Conservation (phyloP, 495 filamentous ascomycete genomes). For the Achaetomiella virescens region DNA sequence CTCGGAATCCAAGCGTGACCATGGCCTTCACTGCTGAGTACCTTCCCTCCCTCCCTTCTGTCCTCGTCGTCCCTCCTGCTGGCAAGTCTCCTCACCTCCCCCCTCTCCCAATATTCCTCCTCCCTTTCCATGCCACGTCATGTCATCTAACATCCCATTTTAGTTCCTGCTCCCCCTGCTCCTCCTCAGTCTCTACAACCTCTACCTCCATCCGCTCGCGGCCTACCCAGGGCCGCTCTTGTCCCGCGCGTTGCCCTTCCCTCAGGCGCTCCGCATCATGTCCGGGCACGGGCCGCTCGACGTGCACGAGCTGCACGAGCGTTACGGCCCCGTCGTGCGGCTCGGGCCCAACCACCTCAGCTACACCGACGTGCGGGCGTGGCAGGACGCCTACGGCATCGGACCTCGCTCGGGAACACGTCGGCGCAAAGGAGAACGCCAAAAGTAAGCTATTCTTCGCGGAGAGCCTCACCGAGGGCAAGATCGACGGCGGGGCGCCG, state of each 20-base stretch:
- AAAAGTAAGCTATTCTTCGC: not conserved
- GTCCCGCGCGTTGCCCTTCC: slow-evolving; percentile 34
- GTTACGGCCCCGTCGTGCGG: slow-evolving; percentile 51
- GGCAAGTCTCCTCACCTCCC: not conserved
- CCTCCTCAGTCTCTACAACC: slow-evolving; percentile 33
- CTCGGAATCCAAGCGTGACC: too few relatives aligned
- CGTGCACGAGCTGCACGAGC: slow-evolving; percentile 39
- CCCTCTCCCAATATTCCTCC: not conserved
- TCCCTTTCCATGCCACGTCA: not conserved
- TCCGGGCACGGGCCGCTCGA: slow-evolving; percentile 36
- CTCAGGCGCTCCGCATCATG: slow-evolving; percentile 23
- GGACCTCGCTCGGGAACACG: slow-evolving; percentile 39
- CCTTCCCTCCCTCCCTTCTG: not conserved
- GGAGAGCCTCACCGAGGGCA: not conserved
- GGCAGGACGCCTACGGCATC: slow-evolving; percentile 57
- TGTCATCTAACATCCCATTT: not conserved
- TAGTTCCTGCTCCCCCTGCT: slow-evolving; percentile 4
- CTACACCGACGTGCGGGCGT: slow-evolving; percentile 44
- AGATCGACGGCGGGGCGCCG: slow-evolving; percentile 19
- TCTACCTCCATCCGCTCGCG: slow-evolving; percentile 48
- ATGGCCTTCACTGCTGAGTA: not conserved
- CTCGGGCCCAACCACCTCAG: slow-evolving; percentile 49
- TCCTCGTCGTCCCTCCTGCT: not conserved
- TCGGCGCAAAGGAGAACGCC: not conserved
- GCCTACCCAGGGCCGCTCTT: slow-evolving; percentile 45